Percentiles rank a stretch among this genome's conserved stretches.
Conservation (phyloP, 1,139 yeast species). For the Geotrichum candidum region DNA sequence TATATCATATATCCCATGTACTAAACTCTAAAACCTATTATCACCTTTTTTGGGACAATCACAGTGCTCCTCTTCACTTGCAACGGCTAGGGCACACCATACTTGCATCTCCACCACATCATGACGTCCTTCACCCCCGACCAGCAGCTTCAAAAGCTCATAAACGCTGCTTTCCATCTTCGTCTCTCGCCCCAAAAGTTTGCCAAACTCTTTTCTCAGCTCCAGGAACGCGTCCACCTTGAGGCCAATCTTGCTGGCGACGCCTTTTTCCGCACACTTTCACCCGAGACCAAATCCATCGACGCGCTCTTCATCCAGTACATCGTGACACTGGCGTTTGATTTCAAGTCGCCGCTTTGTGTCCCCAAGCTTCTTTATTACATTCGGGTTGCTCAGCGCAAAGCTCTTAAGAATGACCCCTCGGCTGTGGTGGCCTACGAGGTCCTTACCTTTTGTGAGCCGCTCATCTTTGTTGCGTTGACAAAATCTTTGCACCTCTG, state of each 20-base stretch:
- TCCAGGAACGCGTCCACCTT: slow-evolving; percentile 28
- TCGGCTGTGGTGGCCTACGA: slow-evolving; percentile 1
- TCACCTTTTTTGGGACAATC: background rate
- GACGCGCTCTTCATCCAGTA: slow-evolving; percentile 34
- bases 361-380: slow-evolving; percentile 23
- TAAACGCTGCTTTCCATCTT: slow-evolving; percentile 13
- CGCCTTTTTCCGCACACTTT: background rate
- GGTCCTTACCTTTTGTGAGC: slow-evolving; percentile 9
- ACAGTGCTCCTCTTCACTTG: too few species aligned
- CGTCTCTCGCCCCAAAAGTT: slow-evolving; percentile 20
- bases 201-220: slow-evolving; percentile 29
- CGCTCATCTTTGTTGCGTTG: slow-evolving; percentile 13
- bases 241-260: slow-evolving; percentile 12
- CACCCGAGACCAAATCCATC: slow-evolving; percentile 18
- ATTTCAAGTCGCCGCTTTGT: slow-evolving; percentile 27
- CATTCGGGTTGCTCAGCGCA: slow-evolving; percentile 7
- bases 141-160: slow-evolving; percentile 13
- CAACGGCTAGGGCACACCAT: too few species aligned
- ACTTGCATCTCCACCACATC: background rate
- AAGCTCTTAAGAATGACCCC: background rate
- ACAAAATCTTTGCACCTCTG: slow-evolving; percentile 13
- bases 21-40: background rate
- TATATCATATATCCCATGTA: background rate
- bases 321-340: slow-evolving; percentile 28
- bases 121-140: slow-evolving; percentile 6